A percentile compares a stretch with the other conserved stretches of the same genome.
These are phyloP conservation scores for Termitomyces sp. DNA, from an alignment of 768 basidiomycete genomes.

Conservation along the genomic window DNA sequence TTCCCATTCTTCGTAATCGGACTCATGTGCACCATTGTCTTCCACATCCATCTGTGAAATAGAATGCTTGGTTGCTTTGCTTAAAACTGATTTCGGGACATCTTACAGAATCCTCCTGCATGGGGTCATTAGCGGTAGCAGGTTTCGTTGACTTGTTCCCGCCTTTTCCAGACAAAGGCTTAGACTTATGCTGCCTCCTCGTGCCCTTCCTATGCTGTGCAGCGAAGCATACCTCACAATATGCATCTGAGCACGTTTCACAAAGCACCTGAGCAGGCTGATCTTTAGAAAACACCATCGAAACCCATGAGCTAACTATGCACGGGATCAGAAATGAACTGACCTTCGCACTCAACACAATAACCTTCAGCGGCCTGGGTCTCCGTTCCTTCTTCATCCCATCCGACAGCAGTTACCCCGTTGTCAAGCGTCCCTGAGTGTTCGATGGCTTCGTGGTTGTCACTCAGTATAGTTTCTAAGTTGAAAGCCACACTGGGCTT, in stretches of 20 bases:
- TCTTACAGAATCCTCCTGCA: slow-evolving; percentile 10
- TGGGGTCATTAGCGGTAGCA: background rate
- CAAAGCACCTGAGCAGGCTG: slow-evolving; percentile 79
- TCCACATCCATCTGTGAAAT: slow-evolving; percentile 45
- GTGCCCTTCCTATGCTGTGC: slow-evolving; percentile 83
- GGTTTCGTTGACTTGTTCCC: slow-evolving; percentile 26
- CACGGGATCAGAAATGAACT: slow-evolving; percentile 6
- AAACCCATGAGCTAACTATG: background rate
- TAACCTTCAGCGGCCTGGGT: slow-evolving; percentile 55
- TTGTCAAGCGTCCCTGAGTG: slow-evolving; percentile 38
- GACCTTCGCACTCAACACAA: slow-evolving; percentile 88
- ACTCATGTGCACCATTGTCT: slow-evolving; percentile 29
- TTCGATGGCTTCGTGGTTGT: slow-evolving; percentile 61
- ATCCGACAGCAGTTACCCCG: slow-evolving; percentile 43
- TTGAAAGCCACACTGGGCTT: slow-evolving; percentile 39
- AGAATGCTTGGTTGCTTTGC: background rate
- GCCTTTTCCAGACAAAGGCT: slow-evolving; percentile 35
- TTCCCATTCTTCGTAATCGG: slow-evolving; percentile 44
- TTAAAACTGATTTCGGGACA: background rate
- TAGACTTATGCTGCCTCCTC: slow-evolving; percentile 60
- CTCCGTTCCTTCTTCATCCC: slow-evolving; percentile 63
- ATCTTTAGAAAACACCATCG: slow-evolving; percentile 41
- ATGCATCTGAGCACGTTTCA: slow-evolving; percentile 67
- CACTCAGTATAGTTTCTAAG: slow-evolving; percentile 66
- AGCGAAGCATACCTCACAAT: slow-evolving; percentile 84